Conservation (phyloP, 1,284 basidiomycete species). For the Dichomitus squalens region DNA sequence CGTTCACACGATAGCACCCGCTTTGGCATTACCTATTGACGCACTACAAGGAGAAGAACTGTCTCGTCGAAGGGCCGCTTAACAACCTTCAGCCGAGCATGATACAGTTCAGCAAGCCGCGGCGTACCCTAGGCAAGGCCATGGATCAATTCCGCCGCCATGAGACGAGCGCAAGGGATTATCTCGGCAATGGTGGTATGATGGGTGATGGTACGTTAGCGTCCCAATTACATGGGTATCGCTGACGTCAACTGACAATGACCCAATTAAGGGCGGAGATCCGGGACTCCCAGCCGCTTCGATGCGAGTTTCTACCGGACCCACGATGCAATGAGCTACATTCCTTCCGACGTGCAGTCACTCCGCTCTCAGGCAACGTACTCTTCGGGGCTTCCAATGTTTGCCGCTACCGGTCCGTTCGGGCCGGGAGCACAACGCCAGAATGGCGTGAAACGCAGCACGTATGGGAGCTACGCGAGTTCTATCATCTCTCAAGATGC, state of each 20-base stretch:
- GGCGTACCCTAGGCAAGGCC: conserved; percentile 81
- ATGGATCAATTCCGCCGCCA: conserved; percentile 91
- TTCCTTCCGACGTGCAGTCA: conserved; percentile 93
- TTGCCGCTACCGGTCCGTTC: conserved; percentile 71
- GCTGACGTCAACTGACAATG: conserved; percentile 27
- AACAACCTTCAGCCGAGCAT: conserved; percentile 97
- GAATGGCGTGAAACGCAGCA: conserved; percentile 69
- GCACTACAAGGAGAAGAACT: conserved; percentile 96
- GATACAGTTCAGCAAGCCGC: conserved; percentile 98
- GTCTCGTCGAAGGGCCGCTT: conserved; percentile 94
- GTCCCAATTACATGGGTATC: conserved; percentile 11
- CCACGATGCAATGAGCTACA: conserved; percentile 92
- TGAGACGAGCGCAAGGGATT: conserved; percentile 84
- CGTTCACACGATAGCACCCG: conserved; percentile 69
- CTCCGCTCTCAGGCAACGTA: conserved; percentile 94
- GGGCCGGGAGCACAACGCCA: conserved; percentile 62
- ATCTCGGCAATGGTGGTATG: conserved; percentile 45
- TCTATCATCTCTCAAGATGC: conserved; percentile 91
- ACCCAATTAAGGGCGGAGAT: conserved; percentile 51
- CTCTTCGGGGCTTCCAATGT: conserved; percentile 87
- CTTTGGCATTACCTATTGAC: conserved; percentile 98
- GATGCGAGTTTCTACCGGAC: conserved; percentile 94
- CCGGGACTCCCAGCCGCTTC: conserved; percentile 88
- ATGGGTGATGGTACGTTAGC: conserved; percentile 50
- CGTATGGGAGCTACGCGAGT: conserved; percentile 84